These are phyloP conservation scores for Hypseocharis bilobata DNA, from an alignment of 441 rosid species.

Conservation along the genomic window DNA sequence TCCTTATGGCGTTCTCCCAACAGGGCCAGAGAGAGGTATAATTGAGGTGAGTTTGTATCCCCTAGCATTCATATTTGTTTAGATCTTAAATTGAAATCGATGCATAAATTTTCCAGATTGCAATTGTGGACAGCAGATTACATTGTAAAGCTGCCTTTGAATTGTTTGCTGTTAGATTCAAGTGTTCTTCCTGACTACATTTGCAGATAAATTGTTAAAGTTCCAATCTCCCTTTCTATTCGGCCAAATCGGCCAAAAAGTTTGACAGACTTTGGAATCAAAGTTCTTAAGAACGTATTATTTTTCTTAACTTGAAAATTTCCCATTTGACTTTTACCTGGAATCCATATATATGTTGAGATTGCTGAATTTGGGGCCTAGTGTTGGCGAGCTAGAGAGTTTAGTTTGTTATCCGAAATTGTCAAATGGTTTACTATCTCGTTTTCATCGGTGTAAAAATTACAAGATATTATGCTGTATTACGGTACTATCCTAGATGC, in stretches of 20 bases:
- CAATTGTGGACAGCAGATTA: neutral
- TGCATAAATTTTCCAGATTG: neutral
- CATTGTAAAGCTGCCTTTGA: neutral
- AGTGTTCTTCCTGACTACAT: neutral
- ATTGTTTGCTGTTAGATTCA: neutral
- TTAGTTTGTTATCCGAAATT: neutral
- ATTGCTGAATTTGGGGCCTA: neutral
- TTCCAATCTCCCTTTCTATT: neutral
- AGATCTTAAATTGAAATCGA: neutral
- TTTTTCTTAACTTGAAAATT: neutral
- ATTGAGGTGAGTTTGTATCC: conserved; percentile 58
- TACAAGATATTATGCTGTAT: too few relatives aligned
- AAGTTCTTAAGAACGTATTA: neutral
- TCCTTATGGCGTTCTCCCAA: conserved; percentile 98
- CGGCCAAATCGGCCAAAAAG: neutral
- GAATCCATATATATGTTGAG: too few relatives aligned
- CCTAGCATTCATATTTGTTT: neutral
- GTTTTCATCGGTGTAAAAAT: too few relatives aligned
- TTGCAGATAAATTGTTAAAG: neutral
- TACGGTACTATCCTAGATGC: neutral
- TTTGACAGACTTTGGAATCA: neutral
- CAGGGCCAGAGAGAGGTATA: conserved; percentile 88
- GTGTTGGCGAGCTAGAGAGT: neutral
- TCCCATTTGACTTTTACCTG: too few relatives aligned
- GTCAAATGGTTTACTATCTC: too few relatives aligned